Base-by-base conservation (phyloP, 495 filamentous ascomycete genomes). In the Annulohypoxylon moriforme region DNA sequence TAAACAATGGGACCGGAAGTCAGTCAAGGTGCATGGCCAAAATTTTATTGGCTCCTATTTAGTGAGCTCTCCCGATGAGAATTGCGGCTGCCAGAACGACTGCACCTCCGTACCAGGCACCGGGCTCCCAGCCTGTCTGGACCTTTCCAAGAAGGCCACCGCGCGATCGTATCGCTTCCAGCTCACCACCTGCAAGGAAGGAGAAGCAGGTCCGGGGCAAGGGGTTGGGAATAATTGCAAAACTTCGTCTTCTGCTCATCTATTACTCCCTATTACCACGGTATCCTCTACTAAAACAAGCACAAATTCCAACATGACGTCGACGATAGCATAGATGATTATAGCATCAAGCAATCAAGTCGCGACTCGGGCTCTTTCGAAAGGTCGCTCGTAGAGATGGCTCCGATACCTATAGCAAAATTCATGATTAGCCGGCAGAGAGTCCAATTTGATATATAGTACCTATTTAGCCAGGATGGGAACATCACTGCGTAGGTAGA, bases 61-160 rank as follows among this genome's bases (percentile, higher is more conserved):
- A 11, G 68, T 71, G 5, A 56, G 64, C 33, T 72, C 69, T 0
- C 69, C 69, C 7, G 69, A 49, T 34, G 11, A 24, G 13, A 18
- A 11, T 4, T 72, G 69, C 60, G 36, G 46, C 27, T 72, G 69
- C 36, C 69, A 72, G 53, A 47, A 47, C 52, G 64, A 72, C 53
- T 72, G 69, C 64, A 72, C 60, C 5, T 36, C n/a, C 1, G 64
- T 72, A 38, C 46, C 59, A 6, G 63, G 69, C 6, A 29, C 38
- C 6, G 50, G 59, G 7, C 13, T 34, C 1, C 64, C 69, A 7
- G 16, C 11, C 16, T 72, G 69, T 31, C 40, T 72, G 4, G 52
- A 72, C 16, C 59, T 72, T 49, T 64, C 69, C 11, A 31, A 31
- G 8, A 64, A 60, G 27, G 42, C 42, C 4, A 14, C 25, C 7